Evolutionary conservation across 2,329 filamentous ascomycete species (phyloP).

Genomic region (Pseudogymnoascus sp.): DNA sequence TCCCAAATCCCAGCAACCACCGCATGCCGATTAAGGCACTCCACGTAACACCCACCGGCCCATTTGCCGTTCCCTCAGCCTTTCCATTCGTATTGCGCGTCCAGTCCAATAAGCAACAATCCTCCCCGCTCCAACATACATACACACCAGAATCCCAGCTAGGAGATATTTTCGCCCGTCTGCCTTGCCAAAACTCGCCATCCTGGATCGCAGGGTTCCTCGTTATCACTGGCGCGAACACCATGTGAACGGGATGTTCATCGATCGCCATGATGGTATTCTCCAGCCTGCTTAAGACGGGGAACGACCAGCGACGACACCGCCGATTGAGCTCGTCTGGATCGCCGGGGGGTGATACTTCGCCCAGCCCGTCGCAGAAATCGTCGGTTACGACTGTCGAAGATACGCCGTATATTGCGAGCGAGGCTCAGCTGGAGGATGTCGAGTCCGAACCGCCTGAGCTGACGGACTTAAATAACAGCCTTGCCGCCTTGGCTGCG

Average conservation of each 20-base stretch:
- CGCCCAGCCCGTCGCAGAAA: conserved; percentile 25
- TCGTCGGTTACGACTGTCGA: conserved; percentile 1
- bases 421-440: conserved; percentile 47
- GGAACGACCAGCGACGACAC: conserved; percentile 29
- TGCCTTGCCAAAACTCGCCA: not conserved
- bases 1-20: conserved; percentile 4
- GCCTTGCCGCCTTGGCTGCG: conserved; percentile 60
- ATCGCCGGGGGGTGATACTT: conserved; percentile 26
- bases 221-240: conserved; percentile 1
- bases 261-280: conserved; percentile 43
- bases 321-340: conserved; percentile 23
- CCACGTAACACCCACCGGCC: not conserved
- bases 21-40: conserved; percentile 1
- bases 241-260: conserved; percentile 18
- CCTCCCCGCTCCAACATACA: not conserved
- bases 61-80: not conserved
- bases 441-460: conserved; percentile 48
- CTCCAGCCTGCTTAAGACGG: conserved; percentile 40
- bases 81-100: conserved; percentile 6
- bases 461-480: conserved; percentile 61
- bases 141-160: not conserved
- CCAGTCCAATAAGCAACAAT: not conserved
- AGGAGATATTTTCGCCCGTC: not conserved
- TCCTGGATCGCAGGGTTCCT: not conserved
- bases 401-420: conserved; percentile 42